Base-by-base conservation (phyloP, 2,329 filamentous ascomycete genomes). In the Pestalotiopsis sp. region DNA sequence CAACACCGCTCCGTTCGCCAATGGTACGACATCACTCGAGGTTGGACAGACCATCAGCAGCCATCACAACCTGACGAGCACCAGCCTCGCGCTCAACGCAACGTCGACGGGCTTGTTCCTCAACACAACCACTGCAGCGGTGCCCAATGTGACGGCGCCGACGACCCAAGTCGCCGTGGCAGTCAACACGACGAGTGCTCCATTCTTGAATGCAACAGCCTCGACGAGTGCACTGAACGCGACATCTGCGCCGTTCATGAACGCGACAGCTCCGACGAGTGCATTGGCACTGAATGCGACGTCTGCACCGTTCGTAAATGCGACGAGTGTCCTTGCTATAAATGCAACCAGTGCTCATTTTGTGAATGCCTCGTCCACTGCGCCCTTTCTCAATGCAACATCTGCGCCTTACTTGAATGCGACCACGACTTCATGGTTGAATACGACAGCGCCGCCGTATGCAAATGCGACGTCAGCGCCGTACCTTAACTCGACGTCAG, bases 401-500 rank as follows among this genome's bases (percentile, higher is more conserved):
- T 64, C 31, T 31, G 71, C 66, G 11, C 69, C 67, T 2, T 70
- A 65, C 41, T 52, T 69, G 56, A 70, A 70, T 39, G 60, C 64
- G 5, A 73, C 72, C 2, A 58, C 59, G 31, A 39, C 66, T 67
- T 65, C 65, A 39, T 39, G 27, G 14, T 39, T 66, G 58, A 68
- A 70, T 20, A 66, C 63, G 2, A 67, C 68, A 12, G 31, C 61
- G 14, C 58, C 68, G 23, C 70, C 66, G 13, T 69, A 62, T 62
- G 60, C 68, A 41, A 72, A 70, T 39, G 41, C 62, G n/a, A 72
- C 70, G 11, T 64, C 60, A 4, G 13, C 59, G 17, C 61, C 67
- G 38, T 39, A 68, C 38, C 52, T 70, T 27, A 71, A 72, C 65
- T 38, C 63, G n/a, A 68, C 69, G n/a, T 57, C 64, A 17, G 60